phyloP scores from a whole-genome alignment of 2,329 filamentous ascomycete genomes.

The Stagonosporopsis vannaccii region DNA sequence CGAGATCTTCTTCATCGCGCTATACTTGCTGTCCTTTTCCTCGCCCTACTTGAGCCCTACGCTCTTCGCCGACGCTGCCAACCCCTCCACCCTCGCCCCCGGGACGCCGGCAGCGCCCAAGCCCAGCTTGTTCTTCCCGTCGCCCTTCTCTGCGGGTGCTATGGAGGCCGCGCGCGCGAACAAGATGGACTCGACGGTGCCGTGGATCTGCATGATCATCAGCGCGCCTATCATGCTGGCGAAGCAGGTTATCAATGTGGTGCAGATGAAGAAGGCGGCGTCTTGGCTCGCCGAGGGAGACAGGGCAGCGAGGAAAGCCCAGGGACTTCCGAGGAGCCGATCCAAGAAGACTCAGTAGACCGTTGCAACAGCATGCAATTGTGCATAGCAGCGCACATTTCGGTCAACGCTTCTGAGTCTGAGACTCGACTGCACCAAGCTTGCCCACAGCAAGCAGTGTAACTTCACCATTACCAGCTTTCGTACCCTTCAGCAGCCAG shows the following conservation, averaged over 20 bases:
- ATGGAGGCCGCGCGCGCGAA: conserved; percentile 91
- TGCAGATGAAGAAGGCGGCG: conserved; percentile 93
- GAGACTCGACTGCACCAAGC: neutral
- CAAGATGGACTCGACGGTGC: conserved; percentile 70
- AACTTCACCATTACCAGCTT: neutral
- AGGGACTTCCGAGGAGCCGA: conserved; percentile 48
- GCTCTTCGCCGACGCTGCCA: conserved; percentile 69
- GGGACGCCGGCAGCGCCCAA: conserved; percentile 73
- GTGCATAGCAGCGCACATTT: neutral
- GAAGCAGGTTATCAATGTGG: conserved; percentile 93
- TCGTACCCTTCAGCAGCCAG: neutral
- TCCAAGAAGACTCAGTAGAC: conserved; percentile 37
- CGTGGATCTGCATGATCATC: conserved; percentile 81
- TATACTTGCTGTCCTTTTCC: conserved; percentile 97
- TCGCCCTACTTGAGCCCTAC: conserved; percentile 88
- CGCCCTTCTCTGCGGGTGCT: conserved; percentile 89
- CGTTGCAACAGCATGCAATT: neutral
- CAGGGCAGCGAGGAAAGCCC: conserved; percentile 64
- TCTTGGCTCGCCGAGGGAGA: conserved; percentile 95
- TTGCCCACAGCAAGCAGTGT: neutral
- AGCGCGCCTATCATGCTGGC: conserved; percentile 86
- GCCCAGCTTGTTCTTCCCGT: conserved; percentile 79
- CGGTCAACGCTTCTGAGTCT: neutral
- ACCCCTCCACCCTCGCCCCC: conserved; percentile 61
- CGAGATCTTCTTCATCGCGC: conserved; percentile 96